Percentiles rank a stretch among this genome's conserved stretches.
These are phyloP conservation scores for Eudorina sp. DNA, from an alignment of 139 green algal species.

Conservation along the genomic window DNA sequence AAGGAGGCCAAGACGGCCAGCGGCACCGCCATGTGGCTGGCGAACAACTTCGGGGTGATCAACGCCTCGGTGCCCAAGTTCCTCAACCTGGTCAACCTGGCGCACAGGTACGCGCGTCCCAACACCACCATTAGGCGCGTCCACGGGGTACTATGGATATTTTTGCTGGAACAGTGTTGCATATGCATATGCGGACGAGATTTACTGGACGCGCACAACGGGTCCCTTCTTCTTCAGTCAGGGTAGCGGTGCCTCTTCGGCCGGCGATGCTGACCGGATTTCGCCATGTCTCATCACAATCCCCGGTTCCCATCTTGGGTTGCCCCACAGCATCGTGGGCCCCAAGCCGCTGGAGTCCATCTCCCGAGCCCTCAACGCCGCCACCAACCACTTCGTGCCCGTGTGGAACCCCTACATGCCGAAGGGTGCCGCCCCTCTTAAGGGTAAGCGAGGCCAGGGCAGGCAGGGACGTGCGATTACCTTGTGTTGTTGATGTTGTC, in stretches of 20 bases:
- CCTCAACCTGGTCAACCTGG: slow-evolving; percentile 84
- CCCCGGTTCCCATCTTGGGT: too few relatives aligned
- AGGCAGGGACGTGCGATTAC: too few relatives aligned
- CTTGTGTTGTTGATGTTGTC: too few relatives aligned
- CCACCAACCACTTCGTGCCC: slow-evolving; percentile 82
- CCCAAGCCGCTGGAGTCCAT: slow-evolving; percentile 26
- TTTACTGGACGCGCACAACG: too few relatives aligned
- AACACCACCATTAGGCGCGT: too few relatives aligned
- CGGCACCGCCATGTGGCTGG: slow-evolving; percentile 66
- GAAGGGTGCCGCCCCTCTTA: slow-evolving; percentile 76
- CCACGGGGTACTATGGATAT: too few relatives aligned
- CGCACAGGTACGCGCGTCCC: slow-evolving; percentile 82
- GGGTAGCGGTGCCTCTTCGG: too few relatives aligned
- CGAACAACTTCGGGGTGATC: slow-evolving; percentile 86
- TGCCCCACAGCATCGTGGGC: slow-evolving; percentile 67
- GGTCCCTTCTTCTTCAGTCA: too few relatives aligned
- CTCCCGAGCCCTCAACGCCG: slow-evolving; percentile 35
- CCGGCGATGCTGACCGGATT: too few relatives aligned
- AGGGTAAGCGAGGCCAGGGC: slow-evolving; percentile 59
- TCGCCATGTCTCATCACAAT: too few relatives aligned
- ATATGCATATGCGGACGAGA: too few relatives aligned
- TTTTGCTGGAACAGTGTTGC: too few relatives aligned
- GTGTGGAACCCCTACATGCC: slow-evolving; percentile 98
- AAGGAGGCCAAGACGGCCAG: slow-evolving; percentile 31
- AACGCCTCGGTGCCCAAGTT: slow-evolving; percentile 79